Percentiles rank a stretch among this genome's conserved stretches.
Evolutionary conservation across 129 eudicot genomes (phyloP).

Genomic region (Cynara cardunculus): DNA sequence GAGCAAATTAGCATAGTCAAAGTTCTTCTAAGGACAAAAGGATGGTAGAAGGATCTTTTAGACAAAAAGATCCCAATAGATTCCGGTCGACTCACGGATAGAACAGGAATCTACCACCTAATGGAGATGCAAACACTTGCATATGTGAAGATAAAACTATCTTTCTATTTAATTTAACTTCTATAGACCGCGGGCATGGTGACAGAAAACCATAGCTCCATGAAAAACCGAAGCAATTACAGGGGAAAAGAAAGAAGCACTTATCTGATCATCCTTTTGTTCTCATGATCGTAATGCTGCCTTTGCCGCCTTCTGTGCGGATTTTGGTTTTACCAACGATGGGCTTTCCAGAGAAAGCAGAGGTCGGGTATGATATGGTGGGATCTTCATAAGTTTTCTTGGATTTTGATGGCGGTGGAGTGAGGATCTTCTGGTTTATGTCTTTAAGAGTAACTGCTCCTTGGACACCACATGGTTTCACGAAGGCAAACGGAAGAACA

Average conservation of each 20-base stretch:
- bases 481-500: conserved; percentile 78
- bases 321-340: conserved; percentile 93
- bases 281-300: conserved; percentile 97
- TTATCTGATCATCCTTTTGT: conserved; percentile 68
- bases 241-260: background rate
- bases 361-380: conserved; percentile 54
- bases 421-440: conserved; percentile 73
- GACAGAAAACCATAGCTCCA: background rate
- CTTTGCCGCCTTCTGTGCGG: conserved; percentile 94
- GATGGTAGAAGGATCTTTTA: conserved; percentile 42
- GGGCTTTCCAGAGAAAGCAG: conserved; percentile 92
- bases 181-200: conserved; percentile 21
- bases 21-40: conserved; percentile 13
- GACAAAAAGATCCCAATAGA: conserved; percentile 39
- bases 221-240: conserved; percentile 14
- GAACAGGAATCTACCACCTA: conserved; percentile 39
- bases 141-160: conserved; percentile 20
- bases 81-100: conserved; percentile 31
- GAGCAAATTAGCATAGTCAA: conserved; percentile 31
- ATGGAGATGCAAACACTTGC: conserved; percentile 20
- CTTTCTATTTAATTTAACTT: background rate
- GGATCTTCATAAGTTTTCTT: conserved; percentile 48
- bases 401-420: conserved; percentile 69
- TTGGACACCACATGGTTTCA: conserved; percentile 73
- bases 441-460: conserved; percentile 88